phyloP scores from a whole-genome alignment of 306 rosid genomes.

The Ochetophila trinervis region DNA sequence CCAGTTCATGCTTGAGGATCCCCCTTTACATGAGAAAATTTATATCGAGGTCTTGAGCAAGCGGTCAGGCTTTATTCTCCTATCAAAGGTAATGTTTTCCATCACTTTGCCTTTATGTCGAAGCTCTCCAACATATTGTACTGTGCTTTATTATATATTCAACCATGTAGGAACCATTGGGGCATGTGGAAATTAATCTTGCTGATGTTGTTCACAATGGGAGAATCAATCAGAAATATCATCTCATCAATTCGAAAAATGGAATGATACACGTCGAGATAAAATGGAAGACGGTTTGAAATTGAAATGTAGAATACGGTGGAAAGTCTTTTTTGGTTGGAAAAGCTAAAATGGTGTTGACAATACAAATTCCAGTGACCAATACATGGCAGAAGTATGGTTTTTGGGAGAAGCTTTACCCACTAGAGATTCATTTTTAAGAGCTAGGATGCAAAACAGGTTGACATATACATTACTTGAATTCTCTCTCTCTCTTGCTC shows the following conservation, averaged over 20 bases:
- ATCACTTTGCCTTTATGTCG: not conserved
- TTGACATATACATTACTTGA: too few relatives aligned
- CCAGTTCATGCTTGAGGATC: conserved; percentile 80
- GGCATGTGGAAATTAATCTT: conserved; percentile 71
- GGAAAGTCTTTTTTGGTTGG: not conserved
- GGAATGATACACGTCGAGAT: conserved; percentile 73
- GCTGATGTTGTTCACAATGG: conserved; percentile 71
- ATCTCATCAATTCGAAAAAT: conserved; percentile 77
- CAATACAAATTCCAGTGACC: too few relatives aligned
- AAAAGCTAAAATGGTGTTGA: too few relatives aligned
- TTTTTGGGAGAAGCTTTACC: too few relatives aligned
- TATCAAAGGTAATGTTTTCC: conserved; percentile 43
- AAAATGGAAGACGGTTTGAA: conserved; percentile 52
- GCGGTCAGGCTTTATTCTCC: conserved; percentile 47
- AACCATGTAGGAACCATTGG: conserved; percentile 63
- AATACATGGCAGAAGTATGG: too few relatives aligned
- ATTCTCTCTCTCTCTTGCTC: too few relatives aligned
- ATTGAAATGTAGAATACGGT: not conserved
- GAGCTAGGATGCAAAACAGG: too few relatives aligned
- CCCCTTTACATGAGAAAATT: conserved; percentile 73
- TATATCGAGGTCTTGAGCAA: conserved; percentile 66
- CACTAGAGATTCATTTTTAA: too few relatives aligned
- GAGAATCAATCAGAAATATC: conserved; percentile 69
- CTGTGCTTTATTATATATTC: not conserved
- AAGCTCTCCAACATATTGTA: not conserved